Conservation (phyloP, 1,139 yeast genomes). For the Kluyveromyces sp. region DNA sequence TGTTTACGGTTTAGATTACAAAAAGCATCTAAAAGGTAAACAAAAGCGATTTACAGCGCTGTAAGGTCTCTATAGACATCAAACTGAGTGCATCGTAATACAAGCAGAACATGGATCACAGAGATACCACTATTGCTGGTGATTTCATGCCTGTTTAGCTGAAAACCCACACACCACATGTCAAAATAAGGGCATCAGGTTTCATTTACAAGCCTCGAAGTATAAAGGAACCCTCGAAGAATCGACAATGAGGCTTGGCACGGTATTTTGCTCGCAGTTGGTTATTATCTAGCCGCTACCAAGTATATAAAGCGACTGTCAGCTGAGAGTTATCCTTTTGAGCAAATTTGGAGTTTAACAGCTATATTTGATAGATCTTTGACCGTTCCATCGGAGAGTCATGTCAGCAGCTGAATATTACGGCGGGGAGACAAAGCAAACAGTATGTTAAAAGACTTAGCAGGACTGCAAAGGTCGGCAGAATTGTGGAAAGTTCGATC, state of each 20-base stretch:
- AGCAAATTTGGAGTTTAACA: background rate
- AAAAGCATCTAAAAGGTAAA: constrained; percentile 1
- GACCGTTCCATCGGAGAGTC: background rate
- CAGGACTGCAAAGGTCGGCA: too few relatives aligned
- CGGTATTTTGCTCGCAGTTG: too few relatives aligned
- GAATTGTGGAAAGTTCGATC: too few relatives aligned
- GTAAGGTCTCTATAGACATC: background rate
- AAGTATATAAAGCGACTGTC: too few relatives aligned
- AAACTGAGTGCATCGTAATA: background rate
- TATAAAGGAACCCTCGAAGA: background rate
- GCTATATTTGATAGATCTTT: too few relatives aligned
- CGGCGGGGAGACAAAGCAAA: constrained; percentile 17
- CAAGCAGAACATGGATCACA: background rate
- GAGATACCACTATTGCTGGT: background rate
- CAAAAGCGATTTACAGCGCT: background rate
- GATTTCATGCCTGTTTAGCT: background rate
- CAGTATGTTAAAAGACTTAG: constrained; percentile 17
- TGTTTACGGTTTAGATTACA: background rate
- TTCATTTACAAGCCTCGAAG: background rate
- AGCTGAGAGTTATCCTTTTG: background rate
- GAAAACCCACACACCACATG: constrained; percentile 7
- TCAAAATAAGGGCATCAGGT: background rate
- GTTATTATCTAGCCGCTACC: too few relatives aligned
- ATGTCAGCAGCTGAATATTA: constrained; percentile 31
- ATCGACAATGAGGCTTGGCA: too few relatives aligned